Percentiles rank a stretch among this genome's conserved stretches.
These are phyloP conservation scores for Aspergillus fijiensis DNA, from an alignment of 2,329 filamentous ascomycete species.

Conservation along the genomic window DNA sequence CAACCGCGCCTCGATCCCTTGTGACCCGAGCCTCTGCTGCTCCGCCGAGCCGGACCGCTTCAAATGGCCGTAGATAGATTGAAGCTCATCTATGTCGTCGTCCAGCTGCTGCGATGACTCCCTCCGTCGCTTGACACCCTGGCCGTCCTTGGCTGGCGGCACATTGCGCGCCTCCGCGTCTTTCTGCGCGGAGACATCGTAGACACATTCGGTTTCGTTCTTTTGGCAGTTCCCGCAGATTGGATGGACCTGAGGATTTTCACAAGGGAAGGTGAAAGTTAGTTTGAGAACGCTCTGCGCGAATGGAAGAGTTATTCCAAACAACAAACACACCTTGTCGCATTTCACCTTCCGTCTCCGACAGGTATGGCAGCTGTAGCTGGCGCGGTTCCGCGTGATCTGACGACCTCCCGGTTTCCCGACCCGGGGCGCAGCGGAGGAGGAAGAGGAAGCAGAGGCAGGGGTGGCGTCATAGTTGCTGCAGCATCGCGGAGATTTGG, in stretches of 20 bases:
- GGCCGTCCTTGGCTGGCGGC: slow-evolving; percentile 16
- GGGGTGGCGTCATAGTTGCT: slow-evolving; percentile 8
- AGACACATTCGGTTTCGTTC: slow-evolving; percentile 44
- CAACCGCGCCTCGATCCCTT: slow-evolving; percentile 45
- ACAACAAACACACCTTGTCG: slow-evolving; percentile 34
- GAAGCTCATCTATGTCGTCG: slow-evolving; percentile 34
- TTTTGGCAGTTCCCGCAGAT: slow-evolving; percentile 48
- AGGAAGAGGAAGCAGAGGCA: slow-evolving; percentile 6
- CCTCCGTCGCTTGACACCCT: slow-evolving; percentile 40
- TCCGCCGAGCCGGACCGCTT: slow-evolving; percentile 27
- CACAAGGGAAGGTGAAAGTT: neutral
- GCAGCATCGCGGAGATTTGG: slow-evolving; percentile 9
- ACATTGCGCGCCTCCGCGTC: slow-evolving; percentile 16
- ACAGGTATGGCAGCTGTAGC: slow-evolving; percentile 50
- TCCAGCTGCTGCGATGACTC: slow-evolving; percentile 29
- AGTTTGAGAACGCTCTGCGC: neutral
- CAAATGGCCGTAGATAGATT: slow-evolving; percentile 33
- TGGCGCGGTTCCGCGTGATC: slow-evolving; percentile 49
- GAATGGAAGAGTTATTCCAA: neutral
- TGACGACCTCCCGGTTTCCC: slow-evolving; percentile 37
- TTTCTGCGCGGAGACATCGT: slow-evolving; percentile 37
- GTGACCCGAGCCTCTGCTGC: slow-evolving; percentile 27
- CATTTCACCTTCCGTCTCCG: slow-evolving; percentile 50
- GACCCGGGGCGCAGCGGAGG: slow-evolving; percentile 8
- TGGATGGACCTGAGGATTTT: slow-evolving; percentile 40